Base-by-base conservation (phyloP, 2,329 filamentous ascomycete species). In the Aspergillus clavatus region DNA sequence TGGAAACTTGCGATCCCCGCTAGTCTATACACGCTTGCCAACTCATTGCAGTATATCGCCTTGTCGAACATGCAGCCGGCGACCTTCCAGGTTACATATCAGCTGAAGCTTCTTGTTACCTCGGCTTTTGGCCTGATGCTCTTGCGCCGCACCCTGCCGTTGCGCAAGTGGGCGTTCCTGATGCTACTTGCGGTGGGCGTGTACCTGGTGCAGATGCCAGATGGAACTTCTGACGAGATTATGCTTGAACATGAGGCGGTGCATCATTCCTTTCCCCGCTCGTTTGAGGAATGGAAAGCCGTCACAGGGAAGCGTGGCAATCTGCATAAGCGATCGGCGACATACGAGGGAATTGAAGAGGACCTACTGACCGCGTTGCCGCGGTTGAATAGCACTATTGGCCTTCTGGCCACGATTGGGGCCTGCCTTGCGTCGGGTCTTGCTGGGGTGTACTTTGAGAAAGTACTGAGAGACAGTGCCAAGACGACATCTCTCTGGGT, bases 1-100 rank as follows among this genome's bases (percentile, higher is more conserved):
- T 97, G 91, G 91, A 95, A 95, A 68, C 72, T 98, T 52, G 89
- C 88, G 7, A 83, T 97, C 33, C 93, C 91, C 0, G 93, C 91
- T 3, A 78, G 82, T 4, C 75, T 97, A 1, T 97, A 95, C 64
- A 95, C 91, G 0, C 66, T 96, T 22, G 89, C 96, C 60, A 97
- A 96, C 62, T 86, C 87, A n/a, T 72, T 97, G 43, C 89, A 96
- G 66, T 98, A 96, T 61, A 80, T 94, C 42, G 91, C 89, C 1
- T 82, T 96, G 8, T 89, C 87, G 50, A 96, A 97, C 56, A 69
- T 97, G 57, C 89, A 95, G 59, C 87, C 91, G 0, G 89, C 93
- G 4, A 89, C 91, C 43, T 97, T 96, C 63, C 90, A 96, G 67
- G 84, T 95, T 47, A 81, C 93, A 21, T 95, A 93, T 65, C 91